Conservation (phyloP, 495 filamentous ascomycete species). For the Clohesyomyces aquaticus region DNA sequence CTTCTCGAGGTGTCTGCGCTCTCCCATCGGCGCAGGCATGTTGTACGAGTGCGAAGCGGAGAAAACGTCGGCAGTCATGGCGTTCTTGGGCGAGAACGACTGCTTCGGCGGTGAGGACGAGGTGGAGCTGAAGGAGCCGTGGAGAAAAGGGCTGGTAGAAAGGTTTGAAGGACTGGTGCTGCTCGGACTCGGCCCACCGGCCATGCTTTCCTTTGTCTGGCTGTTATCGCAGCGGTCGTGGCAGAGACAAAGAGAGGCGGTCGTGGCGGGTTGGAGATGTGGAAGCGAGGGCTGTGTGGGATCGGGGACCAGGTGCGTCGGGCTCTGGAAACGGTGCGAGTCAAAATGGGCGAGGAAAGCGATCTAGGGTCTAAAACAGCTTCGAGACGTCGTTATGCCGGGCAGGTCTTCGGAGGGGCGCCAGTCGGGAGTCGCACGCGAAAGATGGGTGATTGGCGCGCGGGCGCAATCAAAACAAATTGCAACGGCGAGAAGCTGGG, state of each 20-base stretch:
- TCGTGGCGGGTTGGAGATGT: conserved; percentile 29
- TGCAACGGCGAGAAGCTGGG: conserved; percentile 17
- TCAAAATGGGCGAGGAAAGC: conserved; percentile 9
- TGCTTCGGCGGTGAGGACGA: conserved; percentile 43
- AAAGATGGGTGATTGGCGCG: conserved; percentile 30
- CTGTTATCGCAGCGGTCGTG: conserved; percentile 19
- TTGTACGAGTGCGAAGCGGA: conserved; percentile 34
- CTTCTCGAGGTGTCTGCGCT: conserved; percentile 37
- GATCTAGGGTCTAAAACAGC: conserved; percentile 25
- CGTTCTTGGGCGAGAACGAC: conserved; percentile 29
- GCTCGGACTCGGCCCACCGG: conserved; percentile 47
- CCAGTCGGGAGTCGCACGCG: conserved; percentile 25
- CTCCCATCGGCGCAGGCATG: conserved; percentile 33
- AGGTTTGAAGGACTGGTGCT: conserved; percentile 41
- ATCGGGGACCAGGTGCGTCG: conserved; percentile 19
- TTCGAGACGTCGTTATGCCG: conserved; percentile 41
- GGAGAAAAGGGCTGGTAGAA: conserved; percentile 40
- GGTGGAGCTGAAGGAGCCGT: conserved; percentile 41
- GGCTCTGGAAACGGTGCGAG: conserved; percentile 6
- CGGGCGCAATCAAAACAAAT: conserved; percentile 21
- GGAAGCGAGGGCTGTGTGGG: conserved; percentile 23
- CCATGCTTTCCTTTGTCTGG: conserved; percentile 41
- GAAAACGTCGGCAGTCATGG: conserved; percentile 41
- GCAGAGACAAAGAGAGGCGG: conserved; percentile 30
- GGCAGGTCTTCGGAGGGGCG: conserved; percentile 11